Percentiles rank a stretch among this genome's conserved stretches.
phyloP scores from a whole-genome alignment of 139 green algal species.

The Closterium sp. region DNA sequence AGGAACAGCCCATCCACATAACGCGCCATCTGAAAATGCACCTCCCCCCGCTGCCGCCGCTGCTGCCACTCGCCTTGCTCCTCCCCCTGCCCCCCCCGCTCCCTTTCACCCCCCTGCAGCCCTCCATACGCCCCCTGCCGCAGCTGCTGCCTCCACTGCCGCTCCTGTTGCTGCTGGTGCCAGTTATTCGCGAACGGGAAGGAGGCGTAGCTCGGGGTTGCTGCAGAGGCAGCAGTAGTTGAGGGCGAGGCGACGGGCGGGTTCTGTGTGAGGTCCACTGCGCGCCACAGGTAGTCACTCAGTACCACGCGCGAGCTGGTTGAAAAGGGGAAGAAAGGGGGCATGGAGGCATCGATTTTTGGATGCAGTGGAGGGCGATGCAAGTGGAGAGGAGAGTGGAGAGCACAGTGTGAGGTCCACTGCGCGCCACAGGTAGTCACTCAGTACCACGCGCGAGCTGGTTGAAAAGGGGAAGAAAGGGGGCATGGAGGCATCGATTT shows the following conservation, averaged over 20 bases:
- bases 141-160: neutral
- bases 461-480: too few species aligned
- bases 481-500: too few species aligned
- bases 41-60: conserved; percentile 46
- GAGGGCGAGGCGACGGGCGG: too few species aligned
- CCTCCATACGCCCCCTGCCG: too few species aligned
- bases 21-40: conserved; percentile 71
- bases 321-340: too few species aligned
- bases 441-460: conserved; percentile 41
- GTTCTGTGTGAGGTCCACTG: conserved; percentile 6
- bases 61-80: neutral
- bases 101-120: neutral
- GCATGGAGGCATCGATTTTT: too few species aligned
- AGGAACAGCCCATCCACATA: conserved; percentile 76
- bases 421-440: conserved; percentile 11
- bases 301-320: conserved; percentile 38
- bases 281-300: conserved; percentile 10
- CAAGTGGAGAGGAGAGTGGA: too few species aligned
- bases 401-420: neutral
- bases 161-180: neutral
- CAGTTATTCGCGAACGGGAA: neutral
- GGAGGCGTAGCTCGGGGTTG: neutral
- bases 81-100: neutral
- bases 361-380: too few species aligned
- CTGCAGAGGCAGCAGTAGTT: neutral